phyloP scores from a whole-genome alignment of 2,329 filamentous ascomycete species.

The Colletotrichum trifolii region DNA sequence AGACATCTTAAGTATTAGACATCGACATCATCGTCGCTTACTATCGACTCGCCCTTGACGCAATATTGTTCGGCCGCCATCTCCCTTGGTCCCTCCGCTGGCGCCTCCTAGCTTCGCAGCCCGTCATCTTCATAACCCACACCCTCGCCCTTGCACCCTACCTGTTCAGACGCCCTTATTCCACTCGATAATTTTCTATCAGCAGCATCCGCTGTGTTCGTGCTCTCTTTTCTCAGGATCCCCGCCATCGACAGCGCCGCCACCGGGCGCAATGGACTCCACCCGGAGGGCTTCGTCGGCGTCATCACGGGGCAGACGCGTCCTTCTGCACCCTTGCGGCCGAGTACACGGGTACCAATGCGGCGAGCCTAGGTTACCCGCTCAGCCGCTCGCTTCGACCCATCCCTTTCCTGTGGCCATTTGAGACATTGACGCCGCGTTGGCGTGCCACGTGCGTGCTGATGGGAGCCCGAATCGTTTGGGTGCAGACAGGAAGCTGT shows the following conservation, averaged over 20 bases:
- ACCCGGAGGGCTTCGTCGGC: constrained; percentile 56
- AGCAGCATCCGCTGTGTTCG: constrained; percentile 41
- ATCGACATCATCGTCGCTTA: constrained; percentile 24
- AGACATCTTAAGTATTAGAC: constrained; percentile 14
- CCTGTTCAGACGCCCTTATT: constrained; percentile 50
- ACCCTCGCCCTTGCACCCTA: constrained; percentile 49
- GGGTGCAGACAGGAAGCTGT: constrained; percentile 50
- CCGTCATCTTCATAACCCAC: constrained; percentile 51
- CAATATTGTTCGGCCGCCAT: constrained; percentile 46
- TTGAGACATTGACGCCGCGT: constrained; percentile 57
- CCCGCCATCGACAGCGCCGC: constrained; percentile 15
- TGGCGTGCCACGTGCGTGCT: no score
- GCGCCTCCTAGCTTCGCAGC: constrained; percentile 56
- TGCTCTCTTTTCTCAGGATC: constrained; percentile 49
- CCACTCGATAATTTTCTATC: constrained; percentile 48
- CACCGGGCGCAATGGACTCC: constrained; percentile 30
- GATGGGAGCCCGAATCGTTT: constrained; percentile 47
- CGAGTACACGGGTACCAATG: constrained; percentile 53
- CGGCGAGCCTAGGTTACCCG: no score
- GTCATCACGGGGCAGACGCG: constrained; percentile 53
- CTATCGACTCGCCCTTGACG: constrained; percentile 46
- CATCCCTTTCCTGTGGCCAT: constrained; percentile 59
- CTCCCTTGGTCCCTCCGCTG: constrained; percentile 54
- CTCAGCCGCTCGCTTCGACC: constrained; percentile 64
- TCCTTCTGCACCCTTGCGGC: constrained; percentile 48